Evolutionary conservation across 2,329 filamentous ascomycete genomes (phyloP).

Genomic region (Rosellinia necatrix): DNA sequence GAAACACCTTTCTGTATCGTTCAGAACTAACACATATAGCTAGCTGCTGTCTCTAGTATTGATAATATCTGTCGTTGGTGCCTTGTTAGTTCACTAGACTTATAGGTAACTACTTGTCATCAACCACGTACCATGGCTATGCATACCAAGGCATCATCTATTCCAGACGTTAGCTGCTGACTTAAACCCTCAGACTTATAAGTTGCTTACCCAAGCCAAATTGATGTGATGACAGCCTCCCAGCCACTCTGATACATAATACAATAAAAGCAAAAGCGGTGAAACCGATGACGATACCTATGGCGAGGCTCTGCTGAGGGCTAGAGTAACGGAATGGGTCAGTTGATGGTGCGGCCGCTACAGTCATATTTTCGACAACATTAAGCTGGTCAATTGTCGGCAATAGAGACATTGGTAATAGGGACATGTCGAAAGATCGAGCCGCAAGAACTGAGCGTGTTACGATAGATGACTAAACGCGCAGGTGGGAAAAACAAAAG

Average conservation of each 20-base stretch:
- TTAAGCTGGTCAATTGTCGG: constrained; percentile 5
- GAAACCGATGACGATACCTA: constrained; percentile 27
- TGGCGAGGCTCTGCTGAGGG: constrained; percentile 26
- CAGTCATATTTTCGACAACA: constrained; percentile 11
- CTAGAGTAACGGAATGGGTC: constrained; percentile 26
- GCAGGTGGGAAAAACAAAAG: background rate
- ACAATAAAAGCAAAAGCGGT: constrained; percentile 30
- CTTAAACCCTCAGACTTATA: background rate
- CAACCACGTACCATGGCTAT: constrained; percentile 32
- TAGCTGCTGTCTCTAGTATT: constrained; percentile 32
- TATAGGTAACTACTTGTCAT: background rate
- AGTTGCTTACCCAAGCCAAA: constrained; percentile 30
- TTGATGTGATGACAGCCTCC: constrained; percentile 29
- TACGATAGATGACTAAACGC: constrained; percentile 1
- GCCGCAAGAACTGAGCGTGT: background rate
- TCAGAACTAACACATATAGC: constrained; percentile 33
- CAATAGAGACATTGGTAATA: background rate
- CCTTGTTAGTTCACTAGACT: constrained; percentile 3
- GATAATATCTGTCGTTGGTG: constrained; percentile 24
- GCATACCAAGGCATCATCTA: constrained; percentile 32
- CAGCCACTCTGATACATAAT: constrained; percentile 28
- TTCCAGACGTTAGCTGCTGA: constrained; percentile 15
- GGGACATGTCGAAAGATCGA: constrained; percentile 13
- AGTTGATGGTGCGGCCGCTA: constrained; percentile 12
- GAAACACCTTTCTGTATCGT: background rate